Base-by-base conservation (phyloP, 1,284 basidiomycete genomes). In the Exobasidium rhododendri region DNA sequence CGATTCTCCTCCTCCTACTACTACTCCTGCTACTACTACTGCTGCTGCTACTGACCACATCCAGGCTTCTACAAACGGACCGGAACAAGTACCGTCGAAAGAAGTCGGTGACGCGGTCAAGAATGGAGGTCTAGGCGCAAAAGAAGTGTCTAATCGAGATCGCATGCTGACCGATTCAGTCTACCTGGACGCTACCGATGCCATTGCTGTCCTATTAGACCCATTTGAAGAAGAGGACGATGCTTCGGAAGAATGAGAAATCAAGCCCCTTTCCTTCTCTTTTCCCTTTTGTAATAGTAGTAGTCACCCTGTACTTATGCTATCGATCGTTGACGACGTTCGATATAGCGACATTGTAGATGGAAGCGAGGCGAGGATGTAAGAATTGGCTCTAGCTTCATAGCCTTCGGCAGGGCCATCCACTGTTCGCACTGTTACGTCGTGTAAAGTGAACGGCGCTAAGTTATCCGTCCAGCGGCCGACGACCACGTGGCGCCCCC, bases 171-270 rank as follows among this genome's bases (percentile, higher is more conserved):
- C 28, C 28, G 47, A 50, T 24, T 50, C 47, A 17, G 40, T 55
- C 30, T 55, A 55, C 28, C 17, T 55, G 22, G 52, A 55, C 28
- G 52, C 52, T n/a, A 35, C 31, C 13, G 52, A 55, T 44, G 52
- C 52, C 24, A 55, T 55, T 40, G 52, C 52, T n/a, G 17, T 55
- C 22, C 28, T 55, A 20, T 26, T 24, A 50, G 29, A 55, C 35
- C 52, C 52, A 31, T 55, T 55, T 55, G 52, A 55, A 44, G 52
- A 55, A n/a, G 52, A 55, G 35, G 31, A 44, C 5, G 47, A 50
- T 2, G 47, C 22, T 24, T n/a, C 13, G 28, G 14, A 47, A 47
- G 46, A 47, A 47, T 2, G 24, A 50, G 47, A 50, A 50, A 31
- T 50, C 22, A 7, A 10, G 10, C 20, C 47, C 20, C 47, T 50